Conservation (phyloP, 139 green algal species). For the Micractinium conductrix region DNA sequence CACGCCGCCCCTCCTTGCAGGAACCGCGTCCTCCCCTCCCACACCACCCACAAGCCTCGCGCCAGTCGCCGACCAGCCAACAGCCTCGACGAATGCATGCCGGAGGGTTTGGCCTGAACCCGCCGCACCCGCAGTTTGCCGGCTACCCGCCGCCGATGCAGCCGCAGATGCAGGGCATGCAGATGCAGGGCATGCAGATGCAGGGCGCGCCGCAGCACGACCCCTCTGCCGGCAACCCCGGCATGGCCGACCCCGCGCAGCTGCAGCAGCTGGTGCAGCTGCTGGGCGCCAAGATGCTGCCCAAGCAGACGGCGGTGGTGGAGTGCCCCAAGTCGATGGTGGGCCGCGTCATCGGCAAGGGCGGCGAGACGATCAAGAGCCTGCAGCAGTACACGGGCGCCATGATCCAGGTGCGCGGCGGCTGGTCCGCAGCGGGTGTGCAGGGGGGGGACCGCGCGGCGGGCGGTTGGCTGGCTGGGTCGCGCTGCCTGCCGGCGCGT, state of each 20-base stretch:
- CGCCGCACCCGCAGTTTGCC: conserved; percentile 10
- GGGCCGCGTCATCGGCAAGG: conserved; percentile 93
- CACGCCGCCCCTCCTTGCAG: too few species aligned
- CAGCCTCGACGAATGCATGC: conserved; percentile 28
- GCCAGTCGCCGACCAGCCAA: neutral
- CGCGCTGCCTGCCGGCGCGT: too few species aligned
- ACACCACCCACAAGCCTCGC: neutral
- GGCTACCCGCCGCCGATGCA: neutral
- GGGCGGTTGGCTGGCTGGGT: too few species aligned
- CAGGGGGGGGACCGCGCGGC: too few species aligned
- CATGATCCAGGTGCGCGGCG: conserved; percentile 78
- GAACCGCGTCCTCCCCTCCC: neutral
- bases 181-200: too few species aligned
- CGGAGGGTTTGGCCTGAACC: neutral
- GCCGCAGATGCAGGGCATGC: neutral
- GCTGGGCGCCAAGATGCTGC: conserved; percentile 39
- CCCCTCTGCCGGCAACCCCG: too few species aligned
- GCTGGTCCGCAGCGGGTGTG: too few species aligned
- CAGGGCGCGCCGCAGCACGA: neutral
- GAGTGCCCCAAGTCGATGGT: conserved; percentile 91
- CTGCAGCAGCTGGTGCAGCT: conserved; percentile 47
- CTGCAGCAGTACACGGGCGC: conserved; percentile 85
- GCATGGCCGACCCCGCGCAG: conserved; percentile 37
- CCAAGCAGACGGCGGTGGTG: conserved; percentile 64
- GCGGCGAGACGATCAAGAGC: conserved; percentile 94